phyloP scores from a whole-genome alignment of 768 basidiomycete genomes.

The Collybia sordida region DNA sequence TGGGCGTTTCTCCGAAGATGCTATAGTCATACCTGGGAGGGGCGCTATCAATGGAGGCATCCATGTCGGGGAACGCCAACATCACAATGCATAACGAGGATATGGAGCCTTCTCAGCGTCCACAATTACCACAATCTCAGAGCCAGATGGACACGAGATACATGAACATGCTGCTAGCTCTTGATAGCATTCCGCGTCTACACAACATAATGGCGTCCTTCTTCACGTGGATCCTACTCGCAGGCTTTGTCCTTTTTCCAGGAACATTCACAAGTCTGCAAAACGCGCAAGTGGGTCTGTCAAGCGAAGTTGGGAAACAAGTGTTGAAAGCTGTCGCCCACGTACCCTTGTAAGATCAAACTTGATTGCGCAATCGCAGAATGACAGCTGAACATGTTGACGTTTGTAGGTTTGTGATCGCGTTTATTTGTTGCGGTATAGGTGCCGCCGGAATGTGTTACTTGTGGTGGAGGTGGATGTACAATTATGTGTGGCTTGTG shows the following conservation, averaged over 20 bases:
- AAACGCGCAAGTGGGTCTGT: constrained; percentile 19
- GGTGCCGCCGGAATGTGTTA: constrained; percentile 55
- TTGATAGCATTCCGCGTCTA: constrained; percentile 51
- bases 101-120: not conserved
- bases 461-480: constrained; percentile 60
- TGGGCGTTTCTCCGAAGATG: too few relatives aligned
- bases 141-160: constrained; percentile 49
- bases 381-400: not conserved
- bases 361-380: not conserved
- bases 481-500: constrained; percentile 58
- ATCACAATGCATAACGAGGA: too few relatives aligned
- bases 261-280: constrained; percentile 57
- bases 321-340: constrained; percentile 38
- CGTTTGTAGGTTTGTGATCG: constrained; percentile 47
- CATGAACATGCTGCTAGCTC: constrained; percentile 60
- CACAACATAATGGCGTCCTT: constrained; percentile 54
- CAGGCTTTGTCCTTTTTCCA: constrained; percentile 63
- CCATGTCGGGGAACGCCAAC: too few relatives aligned
- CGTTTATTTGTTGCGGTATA: constrained; percentile 53
- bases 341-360: constrained; percentile 38
- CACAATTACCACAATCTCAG: constrained; percentile 1
- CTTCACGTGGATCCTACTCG: constrained; percentile 63
- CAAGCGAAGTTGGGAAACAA: constrained; percentile 26
- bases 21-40: too few relatives aligned
- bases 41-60: too few relatives aligned